A percentile compares a stretch with the other conserved stretches of the same genome.
These are phyloP conservation scores for Lepidium didymum DNA, from an alignment of 345 rosid species.

Conservation along the genomic window DNA sequence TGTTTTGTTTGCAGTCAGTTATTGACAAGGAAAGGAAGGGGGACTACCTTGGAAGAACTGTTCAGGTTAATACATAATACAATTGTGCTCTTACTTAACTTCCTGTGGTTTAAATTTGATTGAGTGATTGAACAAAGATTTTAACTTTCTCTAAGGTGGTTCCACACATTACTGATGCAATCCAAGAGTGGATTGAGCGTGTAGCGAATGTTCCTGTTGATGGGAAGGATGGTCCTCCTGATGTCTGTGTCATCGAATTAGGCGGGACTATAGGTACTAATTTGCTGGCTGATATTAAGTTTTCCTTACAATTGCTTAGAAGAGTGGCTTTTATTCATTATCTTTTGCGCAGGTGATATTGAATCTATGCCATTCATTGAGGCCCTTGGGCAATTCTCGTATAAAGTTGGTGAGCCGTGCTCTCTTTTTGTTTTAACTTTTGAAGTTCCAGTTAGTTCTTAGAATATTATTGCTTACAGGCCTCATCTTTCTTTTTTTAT, in stretches of 20 bases:
- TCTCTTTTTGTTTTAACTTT: not conserved
- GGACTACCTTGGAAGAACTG: slow-evolving; percentile 96
- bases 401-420: slow-evolving; percentile 63
- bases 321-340: not conserved
- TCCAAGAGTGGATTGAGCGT: slow-evolving; percentile 96
- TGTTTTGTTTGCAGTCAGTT: slow-evolving; percentile 48
- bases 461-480: not conserved
- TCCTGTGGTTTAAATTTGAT: not conserved
- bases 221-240: slow-evolving; percentile 80
- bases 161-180: slow-evolving; percentile 93
- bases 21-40: slow-evolving; percentile 88
- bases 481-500: slow-evolving; percentile 17
- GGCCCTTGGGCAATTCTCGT: slow-evolving; percentile 95
- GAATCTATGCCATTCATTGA: slow-evolving; percentile 97
- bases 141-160: slow-evolving; percentile 47
- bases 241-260: slow-evolving; percentile 94
- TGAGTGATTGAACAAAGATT: slow-evolving; percentile 9
- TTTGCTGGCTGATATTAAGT: not conserved
- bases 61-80: slow-evolving; percentile 51
- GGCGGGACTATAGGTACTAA: slow-evolving; percentile 90
- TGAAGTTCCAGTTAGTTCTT: not conserved
- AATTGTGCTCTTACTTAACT: not conserved
- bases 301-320: not conserved
- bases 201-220: slow-evolving; percentile 81
- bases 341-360: slow-evolving; percentile 71